Evolutionary conservation across 2,329 filamentous ascomycete genomes (phyloP), one percentile per base, ranked within the genome.

Genomic region (Fusarium devonianum): DNA sequence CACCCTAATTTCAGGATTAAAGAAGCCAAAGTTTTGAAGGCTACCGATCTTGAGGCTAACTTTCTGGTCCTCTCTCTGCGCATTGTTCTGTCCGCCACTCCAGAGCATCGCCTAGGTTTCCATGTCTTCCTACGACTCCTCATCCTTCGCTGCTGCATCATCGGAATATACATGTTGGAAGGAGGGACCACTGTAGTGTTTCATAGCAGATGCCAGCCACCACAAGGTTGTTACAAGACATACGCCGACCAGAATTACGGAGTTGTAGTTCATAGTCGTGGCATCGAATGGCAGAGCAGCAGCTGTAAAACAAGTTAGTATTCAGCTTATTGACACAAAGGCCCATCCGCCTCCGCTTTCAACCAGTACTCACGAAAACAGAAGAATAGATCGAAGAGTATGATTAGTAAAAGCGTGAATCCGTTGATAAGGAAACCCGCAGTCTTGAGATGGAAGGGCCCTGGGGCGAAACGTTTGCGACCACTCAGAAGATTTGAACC

Each of bases 211-310:
- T 1, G 41, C 9, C 0, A 65, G 7, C 63, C 63, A 65, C 63
- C 63, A 65, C 0, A 56, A 3, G 0, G 44, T 40, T 11, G 62
- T 60, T 17, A 65, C 25, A 4, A 57, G 33, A 3, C 61, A 28
- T 0, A 65, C 35, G 0, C 63, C 63, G 3, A 26, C 40, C 0
- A 65, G 37, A 25, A 65, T 65, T 0, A 65, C 62, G 1, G 51
- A 65, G 11, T 65, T 65, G 8, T 65, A 65, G 7, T 65, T 65
- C 63, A 65, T 65, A 0, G 63, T 62, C 0, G 59, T 54, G 0
- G 34, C 39, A 34, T 64, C 61, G 5, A 66, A 56, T 2, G 63
- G 63, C 1, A 65, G 6, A 0, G 57, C 54, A 3, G 63, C 37
- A 23, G 63, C 63, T 65, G 11, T 5, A 2, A 22, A 3, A 9